phyloP scores from a whole-genome alignment of 192 early-diverging fungal genomes.

The Podila epigama region DNA sequence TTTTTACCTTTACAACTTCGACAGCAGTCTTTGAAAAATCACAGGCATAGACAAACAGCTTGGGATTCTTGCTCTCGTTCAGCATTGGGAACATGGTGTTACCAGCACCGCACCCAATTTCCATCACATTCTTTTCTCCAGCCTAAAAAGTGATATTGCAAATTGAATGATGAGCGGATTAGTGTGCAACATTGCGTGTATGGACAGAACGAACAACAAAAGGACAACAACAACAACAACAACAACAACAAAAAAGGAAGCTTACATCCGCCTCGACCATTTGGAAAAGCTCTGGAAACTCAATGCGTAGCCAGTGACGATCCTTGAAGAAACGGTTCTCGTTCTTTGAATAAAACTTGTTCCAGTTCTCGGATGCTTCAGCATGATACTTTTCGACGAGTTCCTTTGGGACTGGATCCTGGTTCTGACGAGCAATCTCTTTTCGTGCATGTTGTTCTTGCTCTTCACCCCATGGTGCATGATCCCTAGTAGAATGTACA shows the following conservation, averaged over 20 bases:
- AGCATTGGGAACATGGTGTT: constrained; percentile 95
- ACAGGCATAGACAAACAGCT: constrained; percentile 88
- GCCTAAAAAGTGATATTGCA: constrained; percentile 30
- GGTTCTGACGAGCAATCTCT: constrained; percentile 77
- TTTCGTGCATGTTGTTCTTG: constrained; percentile 80
- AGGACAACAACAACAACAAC: neutral
- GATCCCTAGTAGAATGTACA: constrained; percentile 77
- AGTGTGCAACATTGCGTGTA: no score
- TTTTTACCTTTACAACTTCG: constrained; percentile 79
- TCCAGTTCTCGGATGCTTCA: constrained; percentile 70
- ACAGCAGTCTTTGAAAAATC: constrained; percentile 92
- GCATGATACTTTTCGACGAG: constrained; percentile 52
- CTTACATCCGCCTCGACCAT: constrained; percentile 55
- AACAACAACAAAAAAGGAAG: neutral
- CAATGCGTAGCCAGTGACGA: constrained; percentile 92
- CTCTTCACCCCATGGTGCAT: constrained; percentile 88
- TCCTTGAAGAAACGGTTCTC: constrained; percentile 96
- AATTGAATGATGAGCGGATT: neutral
- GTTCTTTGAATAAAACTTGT: constrained; percentile 85
- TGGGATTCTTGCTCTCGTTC: constrained; percentile 68
- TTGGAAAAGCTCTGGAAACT: constrained; percentile 89
- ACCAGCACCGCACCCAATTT: constrained; percentile 97
- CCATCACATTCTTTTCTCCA: constrained; percentile 71
- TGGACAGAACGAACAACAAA: no score
- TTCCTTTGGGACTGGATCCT: constrained; percentile 72